Evolutionary conservation across 2,329 filamentous ascomycete genomes (phyloP).

Genomic region (Hirsutella thompsonii): DNA sequence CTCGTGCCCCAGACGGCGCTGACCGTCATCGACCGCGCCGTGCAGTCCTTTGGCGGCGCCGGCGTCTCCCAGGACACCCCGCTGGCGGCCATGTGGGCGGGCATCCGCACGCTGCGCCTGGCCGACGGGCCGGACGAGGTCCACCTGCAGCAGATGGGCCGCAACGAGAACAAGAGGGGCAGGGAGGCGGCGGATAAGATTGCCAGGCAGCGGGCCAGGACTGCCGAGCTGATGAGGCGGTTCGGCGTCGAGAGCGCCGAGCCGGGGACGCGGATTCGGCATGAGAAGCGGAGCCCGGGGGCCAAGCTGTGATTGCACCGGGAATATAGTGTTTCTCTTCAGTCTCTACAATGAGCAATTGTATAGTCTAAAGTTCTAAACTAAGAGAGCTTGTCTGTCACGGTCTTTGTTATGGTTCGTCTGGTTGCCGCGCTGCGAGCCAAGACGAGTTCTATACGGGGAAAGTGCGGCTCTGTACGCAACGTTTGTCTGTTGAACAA

Average conservation of each 20-base stretch:
- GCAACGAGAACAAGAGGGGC: conserved; percentile 65
- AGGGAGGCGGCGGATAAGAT: conserved; percentile 48
- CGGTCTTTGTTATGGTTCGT: too few relatives aligned
- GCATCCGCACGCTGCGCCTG: conserved; percentile 68
- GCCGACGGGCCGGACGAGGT: conserved; percentile 97
- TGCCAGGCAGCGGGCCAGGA: conserved; percentile 49
- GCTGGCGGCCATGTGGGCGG: conserved; percentile 70
- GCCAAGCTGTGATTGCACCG: too few relatives aligned
- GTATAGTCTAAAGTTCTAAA: background rate
- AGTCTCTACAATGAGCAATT: too few relatives aligned
- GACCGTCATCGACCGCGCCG: conserved; percentile 82
- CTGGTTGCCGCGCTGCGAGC: background rate
- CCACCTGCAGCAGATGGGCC: conserved; percentile 68
- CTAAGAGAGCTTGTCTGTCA: too few relatives aligned
- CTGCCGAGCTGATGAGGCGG: conserved; percentile 51
- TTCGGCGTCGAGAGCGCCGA: conserved; percentile 34
- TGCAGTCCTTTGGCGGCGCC: conserved; percentile 83
- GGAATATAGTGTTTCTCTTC: too few relatives aligned
- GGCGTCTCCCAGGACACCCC: conserved; percentile 94
- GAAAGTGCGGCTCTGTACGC: background rate
- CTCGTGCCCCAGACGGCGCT: conserved; percentile 73
- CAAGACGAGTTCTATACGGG: background rate
- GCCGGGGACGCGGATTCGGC: conserved; percentile 38
- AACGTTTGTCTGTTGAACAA: too few relatives aligned
- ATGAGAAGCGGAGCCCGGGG: conserved; percentile 33